These are phyloP conservation scores for Penicillium canescens DNA, from an alignment of 495 filamentous ascomycete species.

Conservation along the genomic window DNA sequence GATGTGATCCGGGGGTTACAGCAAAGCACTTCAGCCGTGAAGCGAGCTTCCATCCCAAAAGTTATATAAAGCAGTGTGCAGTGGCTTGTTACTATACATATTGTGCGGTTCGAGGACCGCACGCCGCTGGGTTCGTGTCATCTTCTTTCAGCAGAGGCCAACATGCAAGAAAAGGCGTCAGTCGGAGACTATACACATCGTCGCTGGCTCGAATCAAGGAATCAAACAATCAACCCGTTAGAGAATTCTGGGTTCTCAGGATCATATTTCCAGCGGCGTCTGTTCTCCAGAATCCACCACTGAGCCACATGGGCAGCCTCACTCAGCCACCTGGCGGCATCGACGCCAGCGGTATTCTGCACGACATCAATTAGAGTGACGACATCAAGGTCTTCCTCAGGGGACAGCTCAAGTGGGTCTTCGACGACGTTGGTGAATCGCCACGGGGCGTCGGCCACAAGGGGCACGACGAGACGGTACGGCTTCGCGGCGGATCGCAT, in stretches of 20 bases:
- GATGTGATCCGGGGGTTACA: too few relatives aligned
- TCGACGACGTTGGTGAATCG: constrained; percentile 35
- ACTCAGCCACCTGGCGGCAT: constrained; percentile 33
- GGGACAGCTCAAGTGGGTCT: constrained; percentile 24
- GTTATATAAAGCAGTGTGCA: too few relatives aligned
- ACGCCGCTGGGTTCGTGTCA: too few relatives aligned
- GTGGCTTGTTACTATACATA: too few relatives aligned
- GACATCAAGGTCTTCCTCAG: constrained; percentile 22
- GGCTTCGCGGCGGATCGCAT: constrained; percentile 34
- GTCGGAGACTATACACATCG: too few relatives aligned
- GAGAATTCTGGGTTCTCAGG: not conserved
- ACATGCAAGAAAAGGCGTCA: too few relatives aligned
- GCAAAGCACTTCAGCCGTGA: too few relatives aligned
- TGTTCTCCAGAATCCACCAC: constrained; percentile 36
- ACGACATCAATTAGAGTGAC: constrained; percentile 23
- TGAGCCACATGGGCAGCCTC: constrained; percentile 35
- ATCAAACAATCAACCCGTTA: too few relatives aligned
- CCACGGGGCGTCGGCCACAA: constrained; percentile 32
- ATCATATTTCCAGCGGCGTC: constrained; percentile 18
- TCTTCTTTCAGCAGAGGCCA: too few relatives aligned
- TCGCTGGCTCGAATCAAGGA: too few relatives aligned
- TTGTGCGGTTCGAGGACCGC: too few relatives aligned
- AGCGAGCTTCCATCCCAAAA: too few relatives aligned
- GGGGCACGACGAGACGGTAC: constrained; percentile 38
- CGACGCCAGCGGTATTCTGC: constrained; percentile 19